Evolutionary conservation across 1,139 yeast genomes (phyloP).

Genomic region (Geotrichum citri-aurantii): DNA sequence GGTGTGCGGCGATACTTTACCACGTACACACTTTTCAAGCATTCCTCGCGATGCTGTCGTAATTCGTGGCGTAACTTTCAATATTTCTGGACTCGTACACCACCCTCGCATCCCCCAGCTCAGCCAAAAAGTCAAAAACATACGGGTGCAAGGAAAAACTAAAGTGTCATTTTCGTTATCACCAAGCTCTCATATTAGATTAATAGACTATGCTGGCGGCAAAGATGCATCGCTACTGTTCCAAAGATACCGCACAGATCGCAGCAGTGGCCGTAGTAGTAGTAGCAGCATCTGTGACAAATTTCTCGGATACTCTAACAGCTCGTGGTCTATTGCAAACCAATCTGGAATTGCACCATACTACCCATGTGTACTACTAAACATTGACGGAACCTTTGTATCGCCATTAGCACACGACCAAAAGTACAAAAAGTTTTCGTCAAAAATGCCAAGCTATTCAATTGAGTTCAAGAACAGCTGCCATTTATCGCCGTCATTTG

Average conservation of each 20-base stretch:
- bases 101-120: conserved; percentile 36
- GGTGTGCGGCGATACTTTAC: conserved; percentile 49
- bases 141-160: conserved; percentile 2
- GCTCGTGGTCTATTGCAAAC: conserved; percentile 23
- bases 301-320: conserved; percentile 40
- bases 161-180: conserved; percentile 42
- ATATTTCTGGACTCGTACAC: conserved; percentile 39
- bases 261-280: too few species aligned
- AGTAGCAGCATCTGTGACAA: too few species aligned
- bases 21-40: conserved; percentile 51
- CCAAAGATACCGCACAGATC: conserved; percentile 61
- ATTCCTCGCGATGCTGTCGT: conserved; percentile 56
- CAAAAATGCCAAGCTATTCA: conserved; percentile 61
- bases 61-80: conserved; percentile 72
- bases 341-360: conserved; percentile 72
- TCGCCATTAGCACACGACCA: conserved; percentile 5
- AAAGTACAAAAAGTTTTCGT: conserved; percentile 30
- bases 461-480: conserved; percentile 37
- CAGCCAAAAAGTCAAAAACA: conserved; percentile 37
- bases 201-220: conserved; percentile 46
- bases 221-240: conserved; percentile 72
- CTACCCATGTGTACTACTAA: conserved; percentile 71
- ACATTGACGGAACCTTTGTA: conserved; percentile 40
- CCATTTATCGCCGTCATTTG: conserved; percentile 58
- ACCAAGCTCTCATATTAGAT: conserved; percentile 66